Evolutionary conservation across 2,329 filamentous ascomycete genomes (phyloP), one percentile per base, ranked within the genome.

Genomic region (Plectosphaerella sp.): DNA sequence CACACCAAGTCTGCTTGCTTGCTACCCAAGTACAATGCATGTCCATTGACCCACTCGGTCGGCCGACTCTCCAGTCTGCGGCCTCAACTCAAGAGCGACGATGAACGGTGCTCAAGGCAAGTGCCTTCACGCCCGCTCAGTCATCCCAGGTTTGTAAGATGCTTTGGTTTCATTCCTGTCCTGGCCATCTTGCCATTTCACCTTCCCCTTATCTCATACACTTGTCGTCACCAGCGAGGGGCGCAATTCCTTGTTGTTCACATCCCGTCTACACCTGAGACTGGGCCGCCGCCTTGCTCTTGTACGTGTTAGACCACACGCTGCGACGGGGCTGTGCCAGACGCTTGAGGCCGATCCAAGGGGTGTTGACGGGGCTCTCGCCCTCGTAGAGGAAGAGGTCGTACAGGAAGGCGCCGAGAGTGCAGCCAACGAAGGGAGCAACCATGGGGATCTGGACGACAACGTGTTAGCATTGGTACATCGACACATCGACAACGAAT

Each of bases 301-400:
- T 51, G 49, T 57, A 54, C 18, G 56, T 57, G 47, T 57, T 57
- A 45, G 56, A 57, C 62, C 68, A 72, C 12, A 67, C 65, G 24
- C 61, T 64, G 43, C 62, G 64, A 41, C 61, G 64, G 8, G 66
- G 65, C 47, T 63, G 64, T 36, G 67, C 55, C 0, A 86, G 60
- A 24, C 79, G 72, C 58, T 77, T 76, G n/a, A 89, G 61, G 0
- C 86, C 86, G 61, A 88, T 65, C 68, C 75, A 84, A 0, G 84
- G 84, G 0, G 77, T 83, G 67, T 90, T 90, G 58, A 90, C 74
- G 1, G 86, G 86, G 58, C 79, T 87, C n/a, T 85, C 68, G 4
- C 87, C 87, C 0, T 83, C 87, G 63, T 84, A 91, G 39, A 91
- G 72, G 63, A 88, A 81, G 2, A 80, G 62, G 63, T 89, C 85